Evolutionary conservation across 208 protist species (phyloP), one percentile per base, ranked within the genome.

Genomic region (Trichomonas vaginalis): DNA sequence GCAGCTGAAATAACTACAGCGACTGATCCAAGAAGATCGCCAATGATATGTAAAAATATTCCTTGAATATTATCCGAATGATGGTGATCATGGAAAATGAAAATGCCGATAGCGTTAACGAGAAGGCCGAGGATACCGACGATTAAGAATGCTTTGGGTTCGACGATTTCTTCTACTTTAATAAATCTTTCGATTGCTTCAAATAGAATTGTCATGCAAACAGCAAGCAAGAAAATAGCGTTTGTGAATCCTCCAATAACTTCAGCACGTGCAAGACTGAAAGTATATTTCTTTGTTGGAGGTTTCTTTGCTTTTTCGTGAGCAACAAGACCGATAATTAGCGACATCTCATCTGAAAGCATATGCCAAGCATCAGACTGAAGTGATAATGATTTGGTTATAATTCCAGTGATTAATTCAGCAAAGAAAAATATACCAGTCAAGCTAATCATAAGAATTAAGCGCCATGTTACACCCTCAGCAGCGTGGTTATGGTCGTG

Each of bases 21-120:
- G 45, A 96, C 62, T 49, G 83, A 96, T 37, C 92, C 96, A 23
- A 97, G 47, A 23, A 56, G 40, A 96, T 97, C 96, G 51, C 96
- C 96, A 27, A 97, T 35, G 27, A 97, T 61, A 96, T 97, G 96
- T 14, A 97, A n/a, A 32, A 97, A 95, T 10, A 97, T 45, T 35
- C 96, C 96, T 42, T 62, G 15, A 6, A 96, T 27, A 39, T 86
- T 96, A n/a, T 56, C 95, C 3, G 42, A 61, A 62, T 95, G 95
- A 82, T 42, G 9, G 40, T 95, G 95, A n/a, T 95, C 87, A 95
- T 51, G 47, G 51, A 56, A 47, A 45, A 56, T 95, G 40, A 82
- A 39, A 39, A 87, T 95, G 47, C 56, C 46, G 17, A 49, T 23
- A 3, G 27, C 6, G 39, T 62, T 95, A 27, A n/a, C 27, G n/a